Evolutionary conservation across 106 monocot genomes (phyloP).

Genomic region (Dendrobium huoshanense): DNA sequence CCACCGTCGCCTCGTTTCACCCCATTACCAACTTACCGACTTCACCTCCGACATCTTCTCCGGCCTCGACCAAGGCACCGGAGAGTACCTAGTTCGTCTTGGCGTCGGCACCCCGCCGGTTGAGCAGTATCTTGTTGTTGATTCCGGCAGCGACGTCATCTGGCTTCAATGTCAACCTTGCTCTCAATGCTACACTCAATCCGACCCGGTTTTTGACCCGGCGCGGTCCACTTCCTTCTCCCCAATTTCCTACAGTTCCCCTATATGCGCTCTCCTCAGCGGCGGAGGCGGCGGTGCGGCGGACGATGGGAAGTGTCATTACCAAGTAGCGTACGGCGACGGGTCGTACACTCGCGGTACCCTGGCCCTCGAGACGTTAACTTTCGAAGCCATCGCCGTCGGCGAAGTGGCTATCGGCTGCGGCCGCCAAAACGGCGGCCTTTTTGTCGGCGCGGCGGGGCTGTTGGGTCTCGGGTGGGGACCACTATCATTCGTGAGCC

Average conservation of each 20-base stretch:
- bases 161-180: constrained; percentile 83
- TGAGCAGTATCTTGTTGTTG: constrained; percentile 60
- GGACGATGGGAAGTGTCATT: constrained; percentile 36
- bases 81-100: constrained; percentile 75
- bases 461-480: constrained; percentile 73
- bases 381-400: constrained; percentile 41
- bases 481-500: constrained; percentile 61
- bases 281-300: constrained; percentile 11
- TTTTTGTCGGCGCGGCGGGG: constrained; percentile 64
- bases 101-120: constrained; percentile 63
- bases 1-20: constrained; percentile 8
- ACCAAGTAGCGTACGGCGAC: constrained; percentile 76
- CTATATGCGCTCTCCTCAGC: constrained; percentile 35
- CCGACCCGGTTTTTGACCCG: constrained; percentile 76
- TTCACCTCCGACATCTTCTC: constrained; percentile 57
- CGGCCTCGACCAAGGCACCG: constrained; percentile 57
- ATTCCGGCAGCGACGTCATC: constrained; percentile 79
- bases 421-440: constrained; percentile 73
- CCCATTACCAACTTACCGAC: constrained; percentile 7
- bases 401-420: constrained; percentile 64
- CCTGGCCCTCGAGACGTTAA: constrained; percentile 60
- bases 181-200: constrained; percentile 54
- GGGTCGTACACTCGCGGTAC: constrained; percentile 74
- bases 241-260: constrained; percentile 42
- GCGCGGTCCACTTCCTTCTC: constrained; percentile 55